These are phyloP conservation scores for Diaporthe ilicicola DNA, from an alignment of 2,329 filamentous ascomycete species.

Conservation along the genomic window DNA sequence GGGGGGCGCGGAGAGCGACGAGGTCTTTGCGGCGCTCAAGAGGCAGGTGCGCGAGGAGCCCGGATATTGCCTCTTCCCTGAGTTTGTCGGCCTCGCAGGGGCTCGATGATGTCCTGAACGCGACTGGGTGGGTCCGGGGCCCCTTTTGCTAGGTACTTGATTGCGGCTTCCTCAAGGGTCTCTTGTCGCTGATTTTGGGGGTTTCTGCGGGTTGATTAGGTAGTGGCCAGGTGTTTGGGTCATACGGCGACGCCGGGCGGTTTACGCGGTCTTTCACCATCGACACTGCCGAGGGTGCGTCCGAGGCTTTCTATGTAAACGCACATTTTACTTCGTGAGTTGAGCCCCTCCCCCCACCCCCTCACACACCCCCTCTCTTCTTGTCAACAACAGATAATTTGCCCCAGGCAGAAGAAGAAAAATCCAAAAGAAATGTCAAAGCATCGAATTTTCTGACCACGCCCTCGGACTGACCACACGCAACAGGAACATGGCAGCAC, in stretches of 20 bases:
- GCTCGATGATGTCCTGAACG: not conserved
- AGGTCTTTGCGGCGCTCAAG: not conserved
- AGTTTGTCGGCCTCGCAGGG: not conserved
- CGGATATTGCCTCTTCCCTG: not conserved
- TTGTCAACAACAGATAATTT: no score
- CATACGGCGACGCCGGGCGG: not conserved
- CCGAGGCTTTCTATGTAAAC: not conserved
- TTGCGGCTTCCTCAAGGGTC: no score
- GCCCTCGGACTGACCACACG: no score
- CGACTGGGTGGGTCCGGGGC: not conserved
- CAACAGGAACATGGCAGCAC: not conserved
- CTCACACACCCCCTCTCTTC: no score
- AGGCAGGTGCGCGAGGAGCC: not conserved
- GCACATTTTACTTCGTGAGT: not conserved
- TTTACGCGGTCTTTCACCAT: not conserved
- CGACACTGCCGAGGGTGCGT: not conserved
- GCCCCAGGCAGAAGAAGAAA: no score
- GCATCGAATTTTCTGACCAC: not conserved
- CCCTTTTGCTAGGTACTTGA: not conserved
- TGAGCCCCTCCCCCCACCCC: not conserved
- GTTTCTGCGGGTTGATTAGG: no score
- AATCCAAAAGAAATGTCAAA: not conserved
- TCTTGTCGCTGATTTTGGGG: no score
- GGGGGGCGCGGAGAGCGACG: not conserved
- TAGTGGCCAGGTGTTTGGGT: not conserved